phyloP scores from a whole-genome alignment of 495 filamentous ascomycete genomes.

The Tetracladium setigerum region DNA sequence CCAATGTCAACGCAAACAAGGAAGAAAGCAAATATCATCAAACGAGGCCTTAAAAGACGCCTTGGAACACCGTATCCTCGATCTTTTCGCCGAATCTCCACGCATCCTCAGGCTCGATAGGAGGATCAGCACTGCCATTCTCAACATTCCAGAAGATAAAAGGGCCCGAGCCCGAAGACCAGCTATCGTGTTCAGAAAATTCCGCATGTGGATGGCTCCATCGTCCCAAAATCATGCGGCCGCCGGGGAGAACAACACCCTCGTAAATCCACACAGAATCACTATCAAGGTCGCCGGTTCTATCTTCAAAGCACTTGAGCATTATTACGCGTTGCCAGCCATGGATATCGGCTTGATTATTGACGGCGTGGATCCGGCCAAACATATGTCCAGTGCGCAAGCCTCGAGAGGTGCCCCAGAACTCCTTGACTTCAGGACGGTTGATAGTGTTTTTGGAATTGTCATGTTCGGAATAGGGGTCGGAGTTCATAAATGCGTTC shows the following conservation, averaged over 20 bases:
- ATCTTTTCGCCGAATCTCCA: constrained; percentile 1
- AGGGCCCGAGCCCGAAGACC: constrained; percentile 32
- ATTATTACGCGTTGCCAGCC: constrained; percentile 21
- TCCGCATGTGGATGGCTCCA: constrained; percentile 31
- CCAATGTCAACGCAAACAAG: too few species aligned
- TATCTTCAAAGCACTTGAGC: constrained; percentile 14
- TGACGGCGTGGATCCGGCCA: constrained; percentile 19
- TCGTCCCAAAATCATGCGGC: constrained; percentile 34
- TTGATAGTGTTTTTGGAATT: not conserved
- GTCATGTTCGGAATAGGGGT: constrained; percentile 6
- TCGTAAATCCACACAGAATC: constrained; percentile 31
- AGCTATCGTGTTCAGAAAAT: constrained; percentile 12
- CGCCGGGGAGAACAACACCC: constrained; percentile 42
- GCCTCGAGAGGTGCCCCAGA: constrained; percentile 12
- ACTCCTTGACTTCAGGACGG: constrained; percentile 6
- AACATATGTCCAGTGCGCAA: constrained; percentile 11
- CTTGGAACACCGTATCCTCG: too few species aligned
- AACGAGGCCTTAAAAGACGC: too few species aligned
- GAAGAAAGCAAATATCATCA: too few species aligned
- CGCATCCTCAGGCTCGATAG: constrained; percentile 7
- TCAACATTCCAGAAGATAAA: constrained; percentile 49
- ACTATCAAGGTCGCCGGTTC: constrained; percentile 1
- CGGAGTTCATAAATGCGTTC: constrained; percentile 6
- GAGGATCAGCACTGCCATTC: not conserved
- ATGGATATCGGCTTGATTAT: constrained; percentile 13